phyloP scores from a whole-genome alignment of 2,329 filamentous ascomycete species.

The Fusarium succisae region DNA sequence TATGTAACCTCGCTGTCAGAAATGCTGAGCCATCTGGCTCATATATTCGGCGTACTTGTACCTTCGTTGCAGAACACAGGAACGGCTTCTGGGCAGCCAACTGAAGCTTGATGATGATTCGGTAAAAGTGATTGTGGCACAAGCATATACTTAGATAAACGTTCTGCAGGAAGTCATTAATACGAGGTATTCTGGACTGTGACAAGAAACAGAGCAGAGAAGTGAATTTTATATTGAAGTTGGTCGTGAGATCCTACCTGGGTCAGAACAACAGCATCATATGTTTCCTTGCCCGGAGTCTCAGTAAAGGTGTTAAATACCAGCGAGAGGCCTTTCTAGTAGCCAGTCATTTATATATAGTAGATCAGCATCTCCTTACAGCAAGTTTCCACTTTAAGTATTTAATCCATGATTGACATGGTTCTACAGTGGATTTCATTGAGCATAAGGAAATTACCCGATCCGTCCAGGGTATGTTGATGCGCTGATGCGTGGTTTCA shows the following conservation, averaged over 20 bases:
- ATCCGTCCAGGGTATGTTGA: neutral
- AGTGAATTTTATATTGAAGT: neutral
- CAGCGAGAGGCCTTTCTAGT: too few relatives aligned
- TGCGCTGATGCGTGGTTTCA: neutral
- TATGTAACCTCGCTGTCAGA: neutral
- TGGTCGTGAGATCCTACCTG: neutral
- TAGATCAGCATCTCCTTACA: neutral
- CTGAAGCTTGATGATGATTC: neutral
- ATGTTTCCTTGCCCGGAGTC: neutral
- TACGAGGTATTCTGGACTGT: neutral
- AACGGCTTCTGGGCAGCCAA: neutral
- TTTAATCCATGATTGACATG: neutral
- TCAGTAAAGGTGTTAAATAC: neutral
- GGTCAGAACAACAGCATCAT: fast-evolving
- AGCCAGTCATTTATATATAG: neutral
- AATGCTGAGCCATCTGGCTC: neutral
- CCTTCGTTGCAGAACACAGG: neutral
- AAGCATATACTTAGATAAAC: neutral
- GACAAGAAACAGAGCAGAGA: neutral
- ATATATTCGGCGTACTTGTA: neutral
- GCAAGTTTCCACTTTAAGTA: neutral
- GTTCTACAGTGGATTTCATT: neutral
- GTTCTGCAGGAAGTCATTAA: neutral
- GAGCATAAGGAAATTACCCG: too few relatives aligned
- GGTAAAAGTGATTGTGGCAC: neutral